Evolutionary conservation across 352 stramenopile species (phyloP), one percentile per base, ranked within the genome.

Genomic region (Lagenidium sp.): DNA sequence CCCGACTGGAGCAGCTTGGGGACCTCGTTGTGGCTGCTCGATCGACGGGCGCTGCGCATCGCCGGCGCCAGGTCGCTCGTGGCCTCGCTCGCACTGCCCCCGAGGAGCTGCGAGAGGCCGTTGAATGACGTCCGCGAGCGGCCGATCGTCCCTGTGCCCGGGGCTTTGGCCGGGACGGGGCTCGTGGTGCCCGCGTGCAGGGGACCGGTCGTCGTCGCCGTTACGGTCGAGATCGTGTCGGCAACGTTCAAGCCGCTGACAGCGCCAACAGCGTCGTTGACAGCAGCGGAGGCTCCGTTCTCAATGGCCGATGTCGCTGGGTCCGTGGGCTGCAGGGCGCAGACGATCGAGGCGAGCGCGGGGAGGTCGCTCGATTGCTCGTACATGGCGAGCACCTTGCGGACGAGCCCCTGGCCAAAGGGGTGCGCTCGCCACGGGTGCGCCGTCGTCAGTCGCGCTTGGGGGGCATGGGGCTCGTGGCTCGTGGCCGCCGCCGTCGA

Each of bases 391-490:
- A 94, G 51, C 25, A 94, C 52, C 47, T 86, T 85, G 36, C 82
- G 63, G 1, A 94, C 78, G 2, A 94, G 63, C 16, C 60, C 58
- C 25, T 84, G 75, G 8, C 82, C 82, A 41, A 94, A 82, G 18
- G 82, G 82, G 50, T 94, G 82, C 4, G 77, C 77, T 32, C 62
- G 74, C 82, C 82, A 94, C 12, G 74, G 77, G 32, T 83, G 68
- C 6, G 71, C 41, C 0, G 78, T 83, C 35, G 55, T 50, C 2
- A 85, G 50, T 18, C 35, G 15, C 10, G 52, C 38, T 3, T 60
- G 39, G 21, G 32, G 34, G 12, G 21, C 41, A 10, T 24, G 29
- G 61, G 4, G 12, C 38, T 4, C 40, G 22, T 21, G 21, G 10
- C 19, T 15, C 8, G 85, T 52, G 7, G 60, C 48, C 0, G 77